Evolutionary conservation across 768 basidiomycete genomes (phyloP).

Genomic region (Sarcomyxa edulis): DNA sequence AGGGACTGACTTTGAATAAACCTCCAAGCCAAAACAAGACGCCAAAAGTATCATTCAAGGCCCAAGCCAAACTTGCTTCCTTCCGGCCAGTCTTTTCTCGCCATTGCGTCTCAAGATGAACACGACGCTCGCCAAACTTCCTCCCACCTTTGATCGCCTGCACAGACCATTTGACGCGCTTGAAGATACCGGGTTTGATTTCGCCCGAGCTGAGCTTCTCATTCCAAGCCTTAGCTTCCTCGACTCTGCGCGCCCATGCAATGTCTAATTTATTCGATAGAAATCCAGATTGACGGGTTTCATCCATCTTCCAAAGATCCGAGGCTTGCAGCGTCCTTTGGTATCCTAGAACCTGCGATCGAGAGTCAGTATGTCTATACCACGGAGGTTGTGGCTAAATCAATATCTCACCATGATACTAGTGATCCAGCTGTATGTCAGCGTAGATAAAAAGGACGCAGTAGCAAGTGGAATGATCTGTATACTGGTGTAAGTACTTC

Average conservation of each 20-base stretch:
- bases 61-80: constrained; percentile 49
- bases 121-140: constrained; percentile 18
- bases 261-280: constrained; percentile 51
- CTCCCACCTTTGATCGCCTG: constrained; percentile 18
- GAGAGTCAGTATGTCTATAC: not conserved
- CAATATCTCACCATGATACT: constrained; percentile 49
- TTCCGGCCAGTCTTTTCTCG: constrained; percentile 36
- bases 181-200: constrained; percentile 32
- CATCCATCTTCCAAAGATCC: constrained; percentile 67
- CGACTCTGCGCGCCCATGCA: constrained; percentile 45
- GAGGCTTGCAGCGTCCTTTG: constrained; percentile 70
- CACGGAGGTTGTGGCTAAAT: not conserved
- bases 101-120: constrained; percentile 36
- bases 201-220: constrained; percentile 36
- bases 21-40: constrained; percentile 60
- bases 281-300: constrained; percentile 40
- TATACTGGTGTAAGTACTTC: not conserved
- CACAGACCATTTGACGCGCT: constrained; percentile 35
- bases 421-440: constrained; percentile 65
- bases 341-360: constrained; percentile 54
- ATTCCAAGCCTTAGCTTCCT: constrained; percentile 54
- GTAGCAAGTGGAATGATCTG: constrained; percentile 53
- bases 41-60: constrained; percentile 57
- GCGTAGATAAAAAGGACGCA: constrained; percentile 51
- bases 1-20: constrained; percentile 44